These are phyloP conservation scores for Stereocaulon alpinum DNA, from an alignment of 495 filamentous ascomycete genomes.

Conservation along the genomic window DNA sequence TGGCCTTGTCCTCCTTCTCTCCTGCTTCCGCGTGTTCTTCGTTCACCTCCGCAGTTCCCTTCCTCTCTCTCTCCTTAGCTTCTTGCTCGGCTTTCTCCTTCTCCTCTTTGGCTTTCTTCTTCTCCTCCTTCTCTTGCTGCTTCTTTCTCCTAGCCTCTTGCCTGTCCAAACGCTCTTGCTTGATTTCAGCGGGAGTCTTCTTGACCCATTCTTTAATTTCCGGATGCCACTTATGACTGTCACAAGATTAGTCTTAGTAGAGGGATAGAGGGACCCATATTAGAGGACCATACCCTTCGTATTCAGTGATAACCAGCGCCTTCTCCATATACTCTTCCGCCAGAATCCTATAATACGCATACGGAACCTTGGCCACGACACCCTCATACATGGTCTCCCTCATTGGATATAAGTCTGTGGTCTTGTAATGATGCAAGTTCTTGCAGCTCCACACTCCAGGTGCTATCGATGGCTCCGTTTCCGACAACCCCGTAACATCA, in stretches of 20 bases:
- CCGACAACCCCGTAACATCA: slow-evolving; percentile 74
- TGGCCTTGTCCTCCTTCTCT: slow-evolving; percentile 14
- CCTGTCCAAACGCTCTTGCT: slow-evolving; percentile 15
- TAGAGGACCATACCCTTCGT: slow-evolving; percentile 39
- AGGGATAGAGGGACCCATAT: background rate
- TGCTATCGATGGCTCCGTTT: slow-evolving; percentile 45
- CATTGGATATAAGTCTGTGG: slow-evolving; percentile 42
- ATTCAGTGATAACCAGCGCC: slow-evolving; percentile 41
- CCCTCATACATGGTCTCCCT: slow-evolving; percentile 52
- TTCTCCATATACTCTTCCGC: slow-evolving; percentile 46
- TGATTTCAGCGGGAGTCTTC: slow-evolving; percentile 21
- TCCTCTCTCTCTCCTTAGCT: slow-evolving; percentile 13
- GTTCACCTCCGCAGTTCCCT: slow-evolving; percentile 12
- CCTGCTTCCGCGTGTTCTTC: slow-evolving; percentile 11
- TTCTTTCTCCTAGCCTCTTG: slow-evolving; percentile 20
- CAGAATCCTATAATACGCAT: slow-evolving; percentile 49
- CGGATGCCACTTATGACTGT: slow-evolving; percentile 36
- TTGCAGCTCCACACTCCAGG: slow-evolving; percentile 74
- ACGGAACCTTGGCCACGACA: slow-evolving; percentile 49
- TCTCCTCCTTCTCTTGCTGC: slow-evolving; percentile 22
- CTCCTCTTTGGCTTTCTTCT: slow-evolving; percentile 30
- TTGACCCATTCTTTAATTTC: slow-evolving; percentile 40
- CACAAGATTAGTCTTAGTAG: background rate
- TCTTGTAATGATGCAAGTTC: slow-evolving; percentile 64
- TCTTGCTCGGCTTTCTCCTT: slow-evolving; percentile 22